Conservation (phyloP, 768 basidiomycete genomes). For the Wakefieldia striispora region DNA sequence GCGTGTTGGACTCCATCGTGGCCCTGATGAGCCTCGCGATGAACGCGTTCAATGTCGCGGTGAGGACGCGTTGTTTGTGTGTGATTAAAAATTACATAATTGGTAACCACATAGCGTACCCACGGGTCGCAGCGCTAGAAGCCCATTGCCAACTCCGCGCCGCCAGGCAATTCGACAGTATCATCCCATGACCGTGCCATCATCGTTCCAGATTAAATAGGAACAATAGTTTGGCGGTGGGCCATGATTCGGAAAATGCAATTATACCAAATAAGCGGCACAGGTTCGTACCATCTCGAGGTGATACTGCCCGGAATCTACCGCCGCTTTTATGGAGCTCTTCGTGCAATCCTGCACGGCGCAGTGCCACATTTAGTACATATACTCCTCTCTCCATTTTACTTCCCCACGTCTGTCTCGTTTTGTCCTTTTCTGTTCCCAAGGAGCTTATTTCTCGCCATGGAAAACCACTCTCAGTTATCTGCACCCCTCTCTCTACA, state of each 20-base stretch:
- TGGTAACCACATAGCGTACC: slow-evolving; percentile 1
- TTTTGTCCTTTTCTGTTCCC: slow-evolving; percentile 17
- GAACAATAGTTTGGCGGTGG: background rate
- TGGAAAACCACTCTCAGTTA: slow-evolving; percentile 11
- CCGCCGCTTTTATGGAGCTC: slow-evolving; percentile 27
- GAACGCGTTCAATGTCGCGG: slow-evolving; percentile 13
- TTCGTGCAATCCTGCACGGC: slow-evolving; percentile 12
- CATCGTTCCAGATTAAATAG: background rate
- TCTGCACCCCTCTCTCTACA: slow-evolving; percentile 17
- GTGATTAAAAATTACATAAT: slow-evolving; percentile 20
- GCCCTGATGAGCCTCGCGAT: slow-evolving; percentile 1
- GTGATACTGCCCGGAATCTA: slow-evolving; percentile 32
- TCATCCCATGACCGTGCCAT: slow-evolving; percentile 3
- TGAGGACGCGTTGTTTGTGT: slow-evolving; percentile 23
- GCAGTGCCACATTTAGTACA: slow-evolving; percentile 28
- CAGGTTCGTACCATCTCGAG: slow-evolving; percentile 14
- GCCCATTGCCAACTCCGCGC: slow-evolving; percentile 1
- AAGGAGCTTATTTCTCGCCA: slow-evolving; percentile 17
- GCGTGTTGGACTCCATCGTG: slow-evolving; percentile 56
- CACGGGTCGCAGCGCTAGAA: slow-evolving; percentile 5
- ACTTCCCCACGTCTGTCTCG: slow-evolving; percentile 2
- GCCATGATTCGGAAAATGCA: background rate
- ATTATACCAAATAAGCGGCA: slow-evolving; percentile 8
- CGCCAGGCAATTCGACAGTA: slow-evolving; percentile 1
- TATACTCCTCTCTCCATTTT: slow-evolving; percentile 16